Percentiles rank a stretch among this genome's conserved stretches.
These are phyloP conservation scores for Colletotrichum sidae DNA, from an alignment of 2,329 filamentous ascomycete genomes.

Conservation along the genomic window DNA sequence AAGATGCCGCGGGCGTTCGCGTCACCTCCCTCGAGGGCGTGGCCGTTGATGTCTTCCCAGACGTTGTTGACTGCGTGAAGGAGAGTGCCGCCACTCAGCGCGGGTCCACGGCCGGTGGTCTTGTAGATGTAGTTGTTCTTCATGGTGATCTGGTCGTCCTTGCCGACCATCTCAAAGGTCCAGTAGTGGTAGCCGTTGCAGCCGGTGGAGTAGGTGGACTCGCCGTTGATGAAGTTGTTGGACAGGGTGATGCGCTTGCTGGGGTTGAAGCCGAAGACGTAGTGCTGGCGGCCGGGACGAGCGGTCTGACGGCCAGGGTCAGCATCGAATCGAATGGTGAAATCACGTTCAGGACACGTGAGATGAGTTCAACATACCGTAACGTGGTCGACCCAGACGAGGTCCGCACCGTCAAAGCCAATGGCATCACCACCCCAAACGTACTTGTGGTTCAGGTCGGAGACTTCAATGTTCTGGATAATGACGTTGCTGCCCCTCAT, in stretches of 20 bases:
- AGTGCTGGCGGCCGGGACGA: constrained; percentile 32
- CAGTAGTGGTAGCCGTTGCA: constrained; percentile 34
- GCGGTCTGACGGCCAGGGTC: constrained; percentile 12
- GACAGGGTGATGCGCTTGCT: constrained; percentile 35
- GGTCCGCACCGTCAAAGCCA: constrained; percentile 27
- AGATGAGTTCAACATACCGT: constrained; percentile 11
- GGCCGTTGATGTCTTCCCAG: constrained; percentile 43
- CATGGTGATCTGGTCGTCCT: constrained; percentile 33
- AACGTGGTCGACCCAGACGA: constrained; percentile 34
- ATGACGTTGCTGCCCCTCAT: constrained; percentile 33
- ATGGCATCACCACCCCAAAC: constrained; percentile 35
- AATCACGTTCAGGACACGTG: no score
- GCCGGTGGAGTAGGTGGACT: constrained; percentile 26
- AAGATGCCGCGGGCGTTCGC: constrained; percentile 40
- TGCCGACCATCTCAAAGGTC: constrained; percentile 25
- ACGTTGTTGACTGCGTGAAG: constrained; percentile 47
- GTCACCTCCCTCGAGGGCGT: constrained; percentile 43
- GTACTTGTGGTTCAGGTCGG: constrained; percentile 30
- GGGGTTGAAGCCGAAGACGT: constrained; percentile 31
- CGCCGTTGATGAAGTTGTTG: constrained; percentile 35
- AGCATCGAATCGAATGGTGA: neutral
- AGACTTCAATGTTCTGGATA: constrained; percentile 32
- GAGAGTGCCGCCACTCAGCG: constrained; percentile 43
- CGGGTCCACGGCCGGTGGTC: constrained; percentile 42
- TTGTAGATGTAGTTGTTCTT: constrained; percentile 41